Conservation (phyloP, 305 asterid genomes). For the Fraxinus velutina region DNA sequence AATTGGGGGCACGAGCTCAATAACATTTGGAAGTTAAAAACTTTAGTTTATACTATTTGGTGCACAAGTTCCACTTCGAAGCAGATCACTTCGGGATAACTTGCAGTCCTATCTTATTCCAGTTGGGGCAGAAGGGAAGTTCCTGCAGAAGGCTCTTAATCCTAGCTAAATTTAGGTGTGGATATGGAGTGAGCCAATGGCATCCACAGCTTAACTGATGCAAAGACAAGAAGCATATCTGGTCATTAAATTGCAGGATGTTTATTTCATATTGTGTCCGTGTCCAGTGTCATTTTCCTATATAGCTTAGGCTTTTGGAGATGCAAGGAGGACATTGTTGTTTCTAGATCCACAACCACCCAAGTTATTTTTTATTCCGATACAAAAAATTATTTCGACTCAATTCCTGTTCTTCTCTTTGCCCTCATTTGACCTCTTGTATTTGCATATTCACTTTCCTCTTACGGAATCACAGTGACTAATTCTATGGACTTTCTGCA, state of each 20-base stretch:
- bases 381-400: not conserved
- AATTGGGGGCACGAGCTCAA: not conserved
- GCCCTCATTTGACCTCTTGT: not conserved
- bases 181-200: not conserved
- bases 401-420: not conserved
- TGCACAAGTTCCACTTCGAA: not conserved
- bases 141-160: not conserved
- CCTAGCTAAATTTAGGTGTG: not conserved
- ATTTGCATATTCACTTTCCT: not conserved
- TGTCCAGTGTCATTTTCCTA: not conserved
- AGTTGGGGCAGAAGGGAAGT: not conserved
- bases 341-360: not conserved
- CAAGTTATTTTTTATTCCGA: not conserved
- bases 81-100: not conserved
- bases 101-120: not conserved
- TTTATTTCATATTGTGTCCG: not conserved
- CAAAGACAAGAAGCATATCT: not conserved
- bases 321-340: not conserved
- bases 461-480: not conserved
- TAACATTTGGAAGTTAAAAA: not conserved
- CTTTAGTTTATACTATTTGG: not conserved
- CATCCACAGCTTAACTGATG: not conserved
- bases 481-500: not conserved
- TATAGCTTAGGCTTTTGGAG: not conserved
- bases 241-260: not conserved